Base-by-base conservation (phyloP, 768 basidiomycete genomes). In the Auricularia cornea region DNA sequence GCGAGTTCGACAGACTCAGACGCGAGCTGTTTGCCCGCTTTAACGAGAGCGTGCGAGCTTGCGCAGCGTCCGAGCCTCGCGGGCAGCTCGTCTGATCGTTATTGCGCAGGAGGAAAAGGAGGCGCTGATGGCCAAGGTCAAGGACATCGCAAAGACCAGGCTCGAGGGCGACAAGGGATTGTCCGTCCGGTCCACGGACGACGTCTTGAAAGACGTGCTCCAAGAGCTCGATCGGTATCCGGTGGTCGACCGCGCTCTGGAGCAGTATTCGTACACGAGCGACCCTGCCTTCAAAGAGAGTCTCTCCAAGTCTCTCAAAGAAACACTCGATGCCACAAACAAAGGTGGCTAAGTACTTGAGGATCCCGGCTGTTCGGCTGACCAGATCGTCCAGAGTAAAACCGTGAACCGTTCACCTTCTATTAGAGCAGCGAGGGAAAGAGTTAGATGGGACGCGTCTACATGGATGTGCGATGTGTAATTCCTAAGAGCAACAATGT, bases 1-100 rank as follows among this genome's bases (percentile, higher is more conserved):
- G 88, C 31, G 87, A 90, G 74, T 90, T 89, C 67, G 88, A 90
- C 67, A 83, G 85, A 28, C 70, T 90, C 65, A 80, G 89, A 59
- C 81, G 83, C 59, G 84, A 90, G 72, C 75, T 91, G 28, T 72
- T 90, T 40, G 69, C 78, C 5, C 77, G 85, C 68, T 88, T 89
- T 71, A 82, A 84, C 67, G 79, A 76, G 67, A 81, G 84, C 68
- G 88, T 89, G 72, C 64, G 83, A 76, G 20, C 51, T 62, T 63
- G 38, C n/a, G n/a, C n/a, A n/a, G n/a, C n/a, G n/a, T n/a, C n/a
- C n/a, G n/a, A n/a, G n/a, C n/a, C n/a, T n/a, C n/a, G n/a, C n/a
- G n/a, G n/a, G n/a, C n/a, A n/a, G n/a, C n/a, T n/a, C n/a, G n/a
- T n/a, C n/a, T n/a, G n/a, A n/a, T n/a, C n/a, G n/a, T n/a, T n/a